A percentile compares a stretch with the other conserved stretches of the same genome.
phyloP scores from a whole-genome alignment of 1,284 basidiomycete genomes.

The Cryptococcus jaspeensis region DNA sequence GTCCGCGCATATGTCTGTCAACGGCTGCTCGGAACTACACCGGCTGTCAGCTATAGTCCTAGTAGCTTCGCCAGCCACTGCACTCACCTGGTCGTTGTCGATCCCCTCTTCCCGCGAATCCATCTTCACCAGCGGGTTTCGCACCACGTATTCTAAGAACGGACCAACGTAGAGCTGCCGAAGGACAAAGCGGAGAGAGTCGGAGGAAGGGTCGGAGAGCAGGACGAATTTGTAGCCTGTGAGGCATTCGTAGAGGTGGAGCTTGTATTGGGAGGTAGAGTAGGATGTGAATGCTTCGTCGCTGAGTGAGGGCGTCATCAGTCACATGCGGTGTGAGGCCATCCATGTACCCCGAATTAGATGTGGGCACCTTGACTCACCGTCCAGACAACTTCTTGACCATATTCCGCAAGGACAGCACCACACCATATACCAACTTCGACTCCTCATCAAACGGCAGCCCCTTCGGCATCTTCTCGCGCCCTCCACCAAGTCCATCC shows the following conservation, averaged over 20 bases:
- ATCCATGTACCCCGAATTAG: background rate
- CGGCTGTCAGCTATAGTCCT: background rate
- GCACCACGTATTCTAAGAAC: slow-evolving; percentile 88
- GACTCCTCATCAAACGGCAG: slow-evolving; percentile 95
- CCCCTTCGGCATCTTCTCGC: slow-evolving; percentile 28
- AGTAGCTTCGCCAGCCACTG: slow-evolving; percentile 1
- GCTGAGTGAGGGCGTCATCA: slow-evolving; percentile 51
- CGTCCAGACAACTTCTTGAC: slow-evolving; percentile 85
- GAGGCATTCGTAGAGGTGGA: slow-evolving; percentile 88
- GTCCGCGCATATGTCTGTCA: slow-evolving; percentile 64
- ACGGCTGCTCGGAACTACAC: slow-evolving; percentile 74
- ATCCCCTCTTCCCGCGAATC: slow-evolving; percentile 77
- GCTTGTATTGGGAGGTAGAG: slow-evolving; percentile 85
- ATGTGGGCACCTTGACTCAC: slow-evolving; percentile 55
- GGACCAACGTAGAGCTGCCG: slow-evolving; percentile 90
- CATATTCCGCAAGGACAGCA: slow-evolving; percentile 90
- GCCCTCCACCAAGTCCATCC: background rate
- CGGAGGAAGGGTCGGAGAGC: slow-evolving; percentile 79
- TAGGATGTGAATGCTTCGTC: slow-evolving; percentile 90
- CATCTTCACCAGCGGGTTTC: slow-evolving; percentile 82
- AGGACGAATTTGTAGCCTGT: slow-evolving; percentile 95
- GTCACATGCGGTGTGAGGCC: background rate
- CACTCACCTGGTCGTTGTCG: slow-evolving; percentile 68
- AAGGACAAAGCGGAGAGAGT: slow-evolving; percentile 77
- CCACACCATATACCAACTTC: slow-evolving; percentile 94